phyloP scores from a whole-genome alignment of 345 rosid genomes.

The Euphorbia tirucalli region DNA sequence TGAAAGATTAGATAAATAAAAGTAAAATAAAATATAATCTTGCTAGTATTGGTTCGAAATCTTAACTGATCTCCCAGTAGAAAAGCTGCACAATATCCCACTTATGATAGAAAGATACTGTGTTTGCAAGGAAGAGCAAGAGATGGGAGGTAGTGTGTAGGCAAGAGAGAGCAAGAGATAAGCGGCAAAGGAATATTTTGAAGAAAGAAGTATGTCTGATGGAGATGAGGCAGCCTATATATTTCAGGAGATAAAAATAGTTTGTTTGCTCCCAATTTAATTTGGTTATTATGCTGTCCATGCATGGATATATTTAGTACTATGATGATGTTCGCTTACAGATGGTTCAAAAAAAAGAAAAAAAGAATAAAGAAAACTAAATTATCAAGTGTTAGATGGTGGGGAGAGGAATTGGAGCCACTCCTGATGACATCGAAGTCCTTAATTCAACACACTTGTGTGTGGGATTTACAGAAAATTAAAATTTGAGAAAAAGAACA shows the following conservation, averaged over 20 bases:
- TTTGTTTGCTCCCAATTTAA: background rate
- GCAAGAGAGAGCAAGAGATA: no score
- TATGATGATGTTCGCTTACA: background rate
- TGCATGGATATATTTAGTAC: background rate
- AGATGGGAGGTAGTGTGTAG: no score
- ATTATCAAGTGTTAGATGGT: background rate
- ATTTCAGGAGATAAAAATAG: background rate
- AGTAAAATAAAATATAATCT: background rate
- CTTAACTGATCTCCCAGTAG: background rate
- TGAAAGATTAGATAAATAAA: background rate
- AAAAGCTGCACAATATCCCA: background rate
- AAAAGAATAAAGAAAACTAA: background rate
- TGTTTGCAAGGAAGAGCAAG: no score
- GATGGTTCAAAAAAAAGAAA: background rate
- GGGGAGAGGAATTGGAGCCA: no score
- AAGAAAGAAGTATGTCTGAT: background rate
- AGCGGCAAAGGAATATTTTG: background rate
- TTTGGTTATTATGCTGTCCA: background rate
- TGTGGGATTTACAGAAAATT: no score
- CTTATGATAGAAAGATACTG: background rate
- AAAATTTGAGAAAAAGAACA: no score
- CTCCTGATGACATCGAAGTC: no score
- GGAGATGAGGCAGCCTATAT: background rate
- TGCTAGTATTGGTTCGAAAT: background rate
- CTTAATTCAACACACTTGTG: no score